Evolutionary conservation across 1,284 basidiomycete species (phyloP), one percentile per base, ranked within the genome.

Genomic region (Leccinum subrobustum): DNA sequence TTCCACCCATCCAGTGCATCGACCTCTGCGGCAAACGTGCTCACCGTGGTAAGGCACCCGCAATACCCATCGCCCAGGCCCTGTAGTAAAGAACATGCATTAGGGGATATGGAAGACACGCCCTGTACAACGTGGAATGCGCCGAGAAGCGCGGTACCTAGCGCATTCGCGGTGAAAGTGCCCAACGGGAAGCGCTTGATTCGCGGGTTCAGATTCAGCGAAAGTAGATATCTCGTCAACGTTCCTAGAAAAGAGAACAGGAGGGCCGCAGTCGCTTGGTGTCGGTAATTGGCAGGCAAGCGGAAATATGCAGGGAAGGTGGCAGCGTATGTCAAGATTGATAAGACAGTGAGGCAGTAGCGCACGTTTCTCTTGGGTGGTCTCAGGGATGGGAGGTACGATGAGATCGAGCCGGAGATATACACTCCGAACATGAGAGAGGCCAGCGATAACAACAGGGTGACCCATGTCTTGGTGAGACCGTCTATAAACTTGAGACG

Each of bases 31-130:
- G 87, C 90, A 72, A 98, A 96, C 11, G 96, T 99, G 75, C 92
- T 95, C 63, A 99, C 84, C 0, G 97, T 99, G 4, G 91, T 96
- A 65, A 99, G 79, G 75, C 94, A 95, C 7, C 96, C 97, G 71
- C 96, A 98, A 71, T 95, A 98, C 3, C 97, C 97, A 70, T 98
- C 92, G 35, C 83, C 80, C 29, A 99, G 76, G 1, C 92, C 94
- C 70, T 91, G 87, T 52, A 96, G 74, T 18, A 92, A 79, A 42
- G 84, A 82, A 70, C 95, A 97, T 48, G 83, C 79, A 62, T 79
- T 76, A 37, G 74, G 70, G 3, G 82, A 82, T 18, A 80, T 76
- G 2, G 81, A 63, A 11, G 70, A 66, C 3, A 82, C 74, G 60
- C 85, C 84, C 71, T 94, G 90, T 44, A 93, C 74, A 52, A 91